Evolutionary conservation across 225 moss, liverwort and hornwort genomes (phyloP), one percentile per base, ranked within the genome.

Genomic region (Takakia lepidozioides): DNA sequence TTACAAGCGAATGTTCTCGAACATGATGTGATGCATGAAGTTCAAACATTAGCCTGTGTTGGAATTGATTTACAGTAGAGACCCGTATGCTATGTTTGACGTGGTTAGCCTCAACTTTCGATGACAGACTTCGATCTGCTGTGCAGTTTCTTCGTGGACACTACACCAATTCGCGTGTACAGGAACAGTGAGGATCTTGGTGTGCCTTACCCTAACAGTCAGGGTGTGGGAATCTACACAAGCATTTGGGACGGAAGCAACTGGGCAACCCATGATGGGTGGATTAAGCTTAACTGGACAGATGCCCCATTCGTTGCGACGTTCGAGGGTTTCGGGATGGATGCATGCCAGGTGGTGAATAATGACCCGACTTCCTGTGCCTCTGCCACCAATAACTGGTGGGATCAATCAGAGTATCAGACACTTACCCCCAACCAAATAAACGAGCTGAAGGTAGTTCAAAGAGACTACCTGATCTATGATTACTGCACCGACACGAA

Each of bases 171-270:
- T 61, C 80, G 80, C 20, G 71, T 75, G 38, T 80, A n/a, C 65
- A 71, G 63, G 55, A 80, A 80, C 61, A 71, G 3, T 43, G 80
- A 75, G 55, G 58, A 60, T n/a, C 56, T 75, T 11, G 80, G 80
- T 28, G 64, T 80, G 43, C 61, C 75, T 5, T 80, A 56, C 67
- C 80, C 80, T 54, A 80, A 74, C 55, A 70, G 35, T 53, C 75
- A 70, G 38, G 67, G 74, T 19, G 58, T 75, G 27, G 71, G 74
- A 38, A 71, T 80, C 60, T 71, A 70, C 40, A 70, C 75, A 24
- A 80, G 80, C 44, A 55, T 80, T 19, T 80, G 80, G 80, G 75
- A 80, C 34, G 80, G 80, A 25, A 71, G 80, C 67, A 2, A 17
- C 3, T 80, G 80, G 80, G 80, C 80, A 29, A 80, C 80, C 2